Conservation (phyloP, 257 asterid species). For the Solanum pimpinellifolium region DNA sequence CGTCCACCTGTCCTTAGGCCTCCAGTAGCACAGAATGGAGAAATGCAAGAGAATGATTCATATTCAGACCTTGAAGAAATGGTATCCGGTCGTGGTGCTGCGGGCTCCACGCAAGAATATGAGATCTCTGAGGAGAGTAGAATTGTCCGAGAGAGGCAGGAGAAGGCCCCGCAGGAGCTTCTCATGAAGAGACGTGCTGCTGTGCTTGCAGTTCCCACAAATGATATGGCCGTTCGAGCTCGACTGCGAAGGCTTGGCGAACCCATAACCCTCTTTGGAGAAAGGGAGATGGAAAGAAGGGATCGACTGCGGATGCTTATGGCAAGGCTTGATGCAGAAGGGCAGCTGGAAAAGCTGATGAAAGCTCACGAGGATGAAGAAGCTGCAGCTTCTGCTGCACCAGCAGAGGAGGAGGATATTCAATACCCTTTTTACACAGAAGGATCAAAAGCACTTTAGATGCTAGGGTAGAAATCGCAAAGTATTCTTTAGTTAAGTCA, state of each 20-base stretch:
- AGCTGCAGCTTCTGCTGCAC: conserved; percentile 36
- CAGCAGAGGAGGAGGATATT: conserved; percentile 54
- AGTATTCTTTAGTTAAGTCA: conserved; percentile 68
- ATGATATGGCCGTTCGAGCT: conserved; percentile 77
- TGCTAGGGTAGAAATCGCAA: conserved; percentile 64
- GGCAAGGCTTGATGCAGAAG: conserved; percentile 78
- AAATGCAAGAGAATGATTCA: conserved; percentile 33
- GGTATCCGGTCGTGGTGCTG: conserved; percentile 14
- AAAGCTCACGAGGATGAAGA: conserved; percentile 96
- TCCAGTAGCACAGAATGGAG: conserved; percentile 48
- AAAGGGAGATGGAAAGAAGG: conserved; percentile 95
- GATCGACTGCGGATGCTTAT: conserved; percentile 71
- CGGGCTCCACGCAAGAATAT: conserved; percentile 36
- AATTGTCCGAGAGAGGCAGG: conserved; percentile 55
- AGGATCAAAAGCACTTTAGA: conserved; percentile 63
- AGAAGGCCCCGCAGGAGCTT: conserved; percentile 82
- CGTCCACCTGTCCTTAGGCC: conserved; percentile 47
- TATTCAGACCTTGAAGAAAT: conserved; percentile 52
- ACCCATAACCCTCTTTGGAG: conserved; percentile 87
- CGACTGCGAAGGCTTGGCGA: conserved; percentile 87
- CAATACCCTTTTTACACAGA: conserved; percentile 86
- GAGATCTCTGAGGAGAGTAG: conserved; percentile 81
- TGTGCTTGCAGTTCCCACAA: conserved; percentile 90
- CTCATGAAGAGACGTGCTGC: conserved; percentile 82
- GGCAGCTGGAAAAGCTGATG: conserved; percentile 85